Conservation (phyloP, 139 green algal genomes). For the Spirogloea muscicola region DNA sequence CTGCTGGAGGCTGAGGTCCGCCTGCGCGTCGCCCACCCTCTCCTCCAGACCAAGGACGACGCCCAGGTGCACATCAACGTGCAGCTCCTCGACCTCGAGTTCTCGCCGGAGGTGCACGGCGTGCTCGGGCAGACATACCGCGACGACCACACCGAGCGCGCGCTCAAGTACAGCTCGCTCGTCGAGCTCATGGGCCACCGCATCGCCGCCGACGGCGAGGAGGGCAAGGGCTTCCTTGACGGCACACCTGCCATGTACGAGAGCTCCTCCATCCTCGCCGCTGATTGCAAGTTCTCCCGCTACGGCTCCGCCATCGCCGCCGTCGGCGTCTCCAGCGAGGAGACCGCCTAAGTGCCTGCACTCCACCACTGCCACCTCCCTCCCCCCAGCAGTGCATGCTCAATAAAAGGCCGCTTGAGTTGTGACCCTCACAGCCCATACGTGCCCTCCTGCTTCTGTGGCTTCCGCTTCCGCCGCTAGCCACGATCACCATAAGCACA, state of each 20-base stretch:
- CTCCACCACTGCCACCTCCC: no score
- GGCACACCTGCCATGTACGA: neutral
- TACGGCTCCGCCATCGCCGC: no score
- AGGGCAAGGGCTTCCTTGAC: slow-evolving; percentile 23
- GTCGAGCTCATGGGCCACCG: neutral
- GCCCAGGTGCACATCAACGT: slow-evolving; percentile 32
- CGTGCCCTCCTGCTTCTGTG: no score
- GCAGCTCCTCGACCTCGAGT: neutral
- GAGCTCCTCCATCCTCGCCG: neutral
- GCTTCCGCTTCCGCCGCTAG: no score
- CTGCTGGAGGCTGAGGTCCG: slow-evolving; percentile 18
- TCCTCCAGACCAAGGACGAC: slow-evolving; percentile 24
- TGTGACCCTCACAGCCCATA: no score
- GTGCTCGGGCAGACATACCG: slow-evolving; percentile 43
- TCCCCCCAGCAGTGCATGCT: no score
- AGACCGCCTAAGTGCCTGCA: no score
- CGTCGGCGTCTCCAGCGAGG: no score
- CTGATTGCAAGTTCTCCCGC: slow-evolving; percentile 15
- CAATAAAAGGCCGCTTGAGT: no score
- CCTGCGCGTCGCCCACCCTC: slow-evolving; percentile 2
- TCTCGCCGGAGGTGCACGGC: slow-evolving; percentile 25
- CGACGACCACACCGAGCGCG: slow-evolving; percentile 4
- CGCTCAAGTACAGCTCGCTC: neutral
- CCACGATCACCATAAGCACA: no score
- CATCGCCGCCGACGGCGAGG: slow-evolving; percentile 17